phyloP scores from a whole-genome alignment of 805 yeast species.

The Yamadazyma paraphyllophila region DNA sequence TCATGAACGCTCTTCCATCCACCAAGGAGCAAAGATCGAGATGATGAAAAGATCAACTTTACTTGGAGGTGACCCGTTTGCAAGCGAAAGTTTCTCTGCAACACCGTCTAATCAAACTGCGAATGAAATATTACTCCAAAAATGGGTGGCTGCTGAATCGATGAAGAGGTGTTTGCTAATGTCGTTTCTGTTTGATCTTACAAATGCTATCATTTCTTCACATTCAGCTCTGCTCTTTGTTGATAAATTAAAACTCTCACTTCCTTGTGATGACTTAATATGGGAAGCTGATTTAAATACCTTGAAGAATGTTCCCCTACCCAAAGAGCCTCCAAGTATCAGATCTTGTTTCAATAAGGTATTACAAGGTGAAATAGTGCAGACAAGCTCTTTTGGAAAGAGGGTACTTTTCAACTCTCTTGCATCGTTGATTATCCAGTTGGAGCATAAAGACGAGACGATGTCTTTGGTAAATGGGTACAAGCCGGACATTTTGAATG shows the following conservation, averaged over 20 bases:
- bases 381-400: constrained; percentile 8
- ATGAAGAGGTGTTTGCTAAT: constrained; percentile 9
- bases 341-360: constrained; percentile 4
- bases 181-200: constrained; percentile 8
- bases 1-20: constrained; percentile 6
- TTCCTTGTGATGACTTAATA: constrained; percentile 10
- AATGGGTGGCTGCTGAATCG: constrained; percentile 12
- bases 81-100: neutral
- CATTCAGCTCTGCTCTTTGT: constrained; percentile 8
- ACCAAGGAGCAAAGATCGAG: constrained; percentile 8
- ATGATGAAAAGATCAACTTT: constrained; percentile 6
- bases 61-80: constrained; percentile 7
- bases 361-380: constrained; percentile 4
- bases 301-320: constrained; percentile 2
- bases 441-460: constrained; percentile 8
- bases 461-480: constrained; percentile 1
- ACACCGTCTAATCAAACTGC: neutral
- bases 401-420: constrained; percentile 7
- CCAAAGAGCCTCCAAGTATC: constrained; percentile 4
- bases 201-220: constrained; percentile 6
- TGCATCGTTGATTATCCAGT: constrained; percentile 3
- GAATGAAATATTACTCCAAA: constrained; percentile 1
- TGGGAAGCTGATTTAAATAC: constrained; percentile 9
- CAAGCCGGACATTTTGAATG: constrained; percentile 4
- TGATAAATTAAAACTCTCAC: constrained; percentile 6